phyloP scores from a whole-genome alignment of 2,329 filamentous ascomycete species.

The Colletotrichum trifolii region DNA sequence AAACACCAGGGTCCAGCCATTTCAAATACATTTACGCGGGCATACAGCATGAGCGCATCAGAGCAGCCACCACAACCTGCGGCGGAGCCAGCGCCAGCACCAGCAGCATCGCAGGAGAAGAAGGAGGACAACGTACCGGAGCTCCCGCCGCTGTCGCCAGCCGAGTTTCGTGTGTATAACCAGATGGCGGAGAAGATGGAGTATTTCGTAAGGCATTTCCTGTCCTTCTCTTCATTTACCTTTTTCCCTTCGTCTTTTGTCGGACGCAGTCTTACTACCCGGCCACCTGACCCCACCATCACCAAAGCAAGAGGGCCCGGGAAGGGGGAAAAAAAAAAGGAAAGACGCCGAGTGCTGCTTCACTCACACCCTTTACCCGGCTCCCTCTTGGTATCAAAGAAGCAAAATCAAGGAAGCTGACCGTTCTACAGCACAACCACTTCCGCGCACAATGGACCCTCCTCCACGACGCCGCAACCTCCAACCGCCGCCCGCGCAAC shows the following conservation, averaged over 20 bases:
- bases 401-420: conserved; percentile 20
- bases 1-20: too few species aligned
- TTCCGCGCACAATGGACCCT: conserved; percentile 81
- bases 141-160: conserved; percentile 71
- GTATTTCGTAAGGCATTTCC: conserved; percentile 66
- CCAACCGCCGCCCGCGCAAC: conserved; percentile 66
- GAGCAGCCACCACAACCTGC: conserved; percentile 13
- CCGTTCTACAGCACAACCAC: conserved; percentile 72
- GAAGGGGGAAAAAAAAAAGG: too few species aligned
- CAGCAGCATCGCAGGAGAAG: not conserved
- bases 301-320: not conserved
- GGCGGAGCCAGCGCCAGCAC: not conserved
- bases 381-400: not conserved
- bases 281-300: not conserved
- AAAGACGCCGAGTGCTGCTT: too few species aligned
- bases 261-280: not conserved
- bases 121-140: conserved; percentile 2
- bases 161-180: conserved; percentile 78
- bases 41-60: conserved; percentile 21
- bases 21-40: not conserved
- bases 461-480: conserved; percentile 73
- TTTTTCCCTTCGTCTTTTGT: not conserved
- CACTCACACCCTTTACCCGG: too few species aligned
- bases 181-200: conserved; percentile 81
- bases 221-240: not conserved